Evolutionary conservation across 2,329 filamentous ascomycete species (phyloP).

Genomic region (Fusarium proliferatum): DNA sequence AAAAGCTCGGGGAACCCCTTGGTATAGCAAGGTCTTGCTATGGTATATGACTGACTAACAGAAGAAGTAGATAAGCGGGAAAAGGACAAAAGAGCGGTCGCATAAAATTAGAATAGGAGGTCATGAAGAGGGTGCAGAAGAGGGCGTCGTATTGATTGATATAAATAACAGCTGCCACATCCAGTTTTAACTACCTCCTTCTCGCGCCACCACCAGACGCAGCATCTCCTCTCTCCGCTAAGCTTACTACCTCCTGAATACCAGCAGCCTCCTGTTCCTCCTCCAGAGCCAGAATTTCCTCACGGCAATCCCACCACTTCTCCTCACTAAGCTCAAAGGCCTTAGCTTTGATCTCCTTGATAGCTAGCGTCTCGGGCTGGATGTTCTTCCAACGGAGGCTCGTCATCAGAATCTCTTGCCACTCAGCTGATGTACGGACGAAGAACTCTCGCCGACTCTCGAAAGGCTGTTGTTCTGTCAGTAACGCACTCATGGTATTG

Average conservation of each 20-base stretch:
- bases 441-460: conserved; percentile 94
- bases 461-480: conserved; percentile 73
- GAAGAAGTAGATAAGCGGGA: not conserved
- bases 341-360: conserved; percentile 93
- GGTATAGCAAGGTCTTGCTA: too few species aligned
- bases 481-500: not conserved
- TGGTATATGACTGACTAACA: too few species aligned
- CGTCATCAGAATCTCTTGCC: conserved; percentile 88
- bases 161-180: not conserved
- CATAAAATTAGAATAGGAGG: too few species aligned
- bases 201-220: conserved; percentile 51
- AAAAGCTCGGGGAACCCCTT: too few species aligned
- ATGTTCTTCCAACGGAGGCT: conserved; percentile 75
- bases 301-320: conserved; percentile 98
- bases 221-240: conserved; percentile 77
- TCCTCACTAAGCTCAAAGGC: conserved; percentile 93
- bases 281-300: conserved; percentile 91
- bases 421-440: conserved; percentile 84
- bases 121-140: not conserved
- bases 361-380: conserved; percentile 73
- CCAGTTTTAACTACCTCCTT: conserved; percentile 42
- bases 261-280: conserved; percentile 96
- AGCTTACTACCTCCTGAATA: conserved; percentile 91
- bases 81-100: not conserved
- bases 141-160: not conserved